Evolutionary conservation across 495 filamentous ascomycete species (phyloP), one percentile per base, ranked within the genome.

Genomic region (Trichocladium antarcticum): DNA sequence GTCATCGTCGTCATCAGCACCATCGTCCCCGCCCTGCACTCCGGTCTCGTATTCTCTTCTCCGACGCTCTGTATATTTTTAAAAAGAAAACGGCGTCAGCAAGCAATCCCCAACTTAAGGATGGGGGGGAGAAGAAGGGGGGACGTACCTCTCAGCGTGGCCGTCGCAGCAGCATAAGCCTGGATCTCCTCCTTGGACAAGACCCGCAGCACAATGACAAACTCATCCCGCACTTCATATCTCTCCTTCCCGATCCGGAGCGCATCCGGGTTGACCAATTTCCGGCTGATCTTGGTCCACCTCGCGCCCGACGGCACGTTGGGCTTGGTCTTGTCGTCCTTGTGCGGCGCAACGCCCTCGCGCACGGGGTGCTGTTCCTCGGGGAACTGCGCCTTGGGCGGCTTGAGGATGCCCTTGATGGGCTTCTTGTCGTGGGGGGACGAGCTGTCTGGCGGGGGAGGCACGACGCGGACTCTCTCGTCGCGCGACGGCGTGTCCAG

Each of bases 211-310:
- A 92, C 87, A 65, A 94, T 90, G 32, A 94, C 85, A 61, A 84
- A 87, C 38, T 90, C 85, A 40, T 83, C 70, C 36, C 85, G 75
- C 56, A 89, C 81, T 57, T 90, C 87, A 55, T 78, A 94, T 20
- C 87, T 78, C 67, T 92, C 87, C 55, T 85, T 81, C 1, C 79
- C 84, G 12, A 79, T 72, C 49, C 82, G 79, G 43, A 94, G 68
- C 0, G 87, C 86, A 47, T 81, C 82, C 0, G 87, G 86, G 55
- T 88, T 94, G 56, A 94, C 87, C 45, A 90, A 72, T 44, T 81
- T 76, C 22, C 87, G 77, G 63, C 81, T 83, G 59, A 94, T 85
- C 72, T 89, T 94, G 34, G 87, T 94, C 87, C 87, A 94, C 37
- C 85, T 75, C 4, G 87, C 87, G 29, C 80, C 82, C 0, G 80